Percentiles rank a stretch among this genome's conserved stretches.
These are phyloP conservation scores for Metschnikowia arizonensis DNA, from an alignment of 805 yeast genomes.

Conservation along the genomic window DNA sequence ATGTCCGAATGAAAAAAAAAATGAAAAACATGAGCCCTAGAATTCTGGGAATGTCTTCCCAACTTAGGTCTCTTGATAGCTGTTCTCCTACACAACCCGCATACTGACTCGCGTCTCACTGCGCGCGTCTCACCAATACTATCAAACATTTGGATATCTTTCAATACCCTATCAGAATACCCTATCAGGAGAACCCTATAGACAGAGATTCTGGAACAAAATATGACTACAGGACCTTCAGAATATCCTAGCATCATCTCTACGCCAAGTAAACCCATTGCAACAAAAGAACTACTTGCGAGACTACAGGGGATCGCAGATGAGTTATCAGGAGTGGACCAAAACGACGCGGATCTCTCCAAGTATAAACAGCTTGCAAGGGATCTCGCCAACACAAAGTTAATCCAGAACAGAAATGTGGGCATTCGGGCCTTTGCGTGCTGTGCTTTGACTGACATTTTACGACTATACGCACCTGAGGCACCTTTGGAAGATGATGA, in stretches of 20 bases:
- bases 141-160: background rate
- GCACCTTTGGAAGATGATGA: conserved; percentile 75
- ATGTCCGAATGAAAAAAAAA: too few species aligned
- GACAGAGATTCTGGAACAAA: background rate
- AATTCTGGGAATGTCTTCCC: background rate
- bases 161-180: too few species aligned
- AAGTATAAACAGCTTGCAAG: conserved; percentile 41
- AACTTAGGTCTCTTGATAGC: background rate
- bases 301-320: conserved; percentile 57
- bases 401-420: conserved; percentile 54
- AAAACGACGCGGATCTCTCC: conserved; percentile 49
- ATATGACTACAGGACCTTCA: background rate
- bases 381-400: conserved; percentile 55
- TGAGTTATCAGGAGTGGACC: conserved; percentile 61
- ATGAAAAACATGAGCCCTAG: too few species aligned
- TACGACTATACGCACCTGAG: conserved; percentile 81
- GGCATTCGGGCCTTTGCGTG: conserved; percentile 70
- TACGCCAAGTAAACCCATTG: conserved; percentile 51
- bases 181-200: too few species aligned
- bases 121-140: background rate
- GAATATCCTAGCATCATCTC: conserved; percentile 41
- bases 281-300: conserved; percentile 56
- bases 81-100: background rate
- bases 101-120: background rate
- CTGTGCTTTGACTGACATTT: conserved; percentile 70